Evolutionary conservation across 208 protist genomes (phyloP).

Genomic region (Acanthamoeba triangularis): DNA sequence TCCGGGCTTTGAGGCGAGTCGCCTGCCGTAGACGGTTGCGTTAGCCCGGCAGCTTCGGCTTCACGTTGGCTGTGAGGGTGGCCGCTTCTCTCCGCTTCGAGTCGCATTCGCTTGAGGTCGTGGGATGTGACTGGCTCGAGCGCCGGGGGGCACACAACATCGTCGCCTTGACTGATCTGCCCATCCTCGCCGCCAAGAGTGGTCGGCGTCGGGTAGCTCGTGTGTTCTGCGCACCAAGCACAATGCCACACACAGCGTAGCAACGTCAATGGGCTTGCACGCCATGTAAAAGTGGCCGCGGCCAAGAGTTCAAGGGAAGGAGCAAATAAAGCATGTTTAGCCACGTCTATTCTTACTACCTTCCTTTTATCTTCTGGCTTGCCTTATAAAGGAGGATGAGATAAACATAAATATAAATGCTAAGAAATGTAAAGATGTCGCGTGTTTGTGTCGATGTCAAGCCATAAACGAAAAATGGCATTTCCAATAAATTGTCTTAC

Average conservation of each 20-base stretch:
- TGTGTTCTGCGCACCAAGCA: not conserved
- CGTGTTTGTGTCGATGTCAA: not conserved
- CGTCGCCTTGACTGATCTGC: conserved; percentile 4
- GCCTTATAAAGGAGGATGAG: not conserved
- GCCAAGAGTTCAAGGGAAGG: no score
- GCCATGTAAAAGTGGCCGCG: no score
- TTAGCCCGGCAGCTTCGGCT: not conserved
- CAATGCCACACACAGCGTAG: not conserved
- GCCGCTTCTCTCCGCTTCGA: not conserved
- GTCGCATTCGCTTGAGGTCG: conserved; percentile 9
- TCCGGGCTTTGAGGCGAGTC: not conserved
- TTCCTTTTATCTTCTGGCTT: not conserved
- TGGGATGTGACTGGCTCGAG: not conserved
- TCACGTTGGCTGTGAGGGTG: not conserved
- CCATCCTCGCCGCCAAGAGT: conserved; percentile 14
- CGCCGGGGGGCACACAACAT: not conserved
- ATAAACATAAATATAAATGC: not conserved
- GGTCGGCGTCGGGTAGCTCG: conserved; percentile 29
- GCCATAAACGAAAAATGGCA: not conserved
- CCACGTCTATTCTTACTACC: not conserved
- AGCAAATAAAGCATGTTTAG: no score
- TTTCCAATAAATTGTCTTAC: not conserved
- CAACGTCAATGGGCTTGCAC: no score
- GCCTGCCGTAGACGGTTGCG: not conserved
- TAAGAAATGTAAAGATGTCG: not conserved